Percentiles rank a stretch among this genome's conserved stretches.
phyloP scores from a whole-genome alignment of 495 filamentous ascomycete genomes.

The Ramalina peruviana region DNA sequence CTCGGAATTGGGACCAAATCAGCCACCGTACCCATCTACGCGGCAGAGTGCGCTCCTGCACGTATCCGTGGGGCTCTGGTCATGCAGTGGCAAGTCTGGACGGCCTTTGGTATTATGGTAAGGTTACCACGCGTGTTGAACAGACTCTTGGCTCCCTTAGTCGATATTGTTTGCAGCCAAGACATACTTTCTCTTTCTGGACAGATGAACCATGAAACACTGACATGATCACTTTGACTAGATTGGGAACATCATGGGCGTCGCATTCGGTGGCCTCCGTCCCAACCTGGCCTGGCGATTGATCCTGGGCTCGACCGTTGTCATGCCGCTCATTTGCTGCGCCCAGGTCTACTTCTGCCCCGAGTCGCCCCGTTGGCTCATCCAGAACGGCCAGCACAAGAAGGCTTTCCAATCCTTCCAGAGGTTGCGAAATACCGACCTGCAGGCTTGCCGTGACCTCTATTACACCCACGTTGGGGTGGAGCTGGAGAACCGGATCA shows the following conservation, averaged over 20 bases:
- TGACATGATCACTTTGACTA: no score
- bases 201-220: no score
- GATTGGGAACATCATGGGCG: constrained; percentile 23
- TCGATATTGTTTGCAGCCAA: no score
- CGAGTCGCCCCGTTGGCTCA: constrained; percentile 67
- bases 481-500: constrained; percentile 48
- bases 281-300: constrained; percentile 65
- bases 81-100: constrained; percentile 82
- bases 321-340: constrained; percentile 58
- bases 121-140: constrained; percentile 32
- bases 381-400: constrained; percentile 48
- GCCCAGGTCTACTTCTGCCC: constrained; percentile 58
- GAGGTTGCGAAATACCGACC: constrained; percentile 47
- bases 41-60: constrained; percentile 60
- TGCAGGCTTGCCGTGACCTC: constrained; percentile 68
- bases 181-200: no score
- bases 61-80: constrained; percentile 60
- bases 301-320: constrained; percentile 67
- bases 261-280: constrained; percentile 53
- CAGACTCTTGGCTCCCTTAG: no score
- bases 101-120: constrained; percentile 65
- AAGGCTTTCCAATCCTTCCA: constrained; percentile 55
- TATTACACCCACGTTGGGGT: constrained; percentile 67
- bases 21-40: constrained; percentile 65
- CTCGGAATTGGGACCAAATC: constrained; percentile 73